Conservation (phyloP, 176 grass and related monocot species). For the Coix lacrymajobi region DNA sequence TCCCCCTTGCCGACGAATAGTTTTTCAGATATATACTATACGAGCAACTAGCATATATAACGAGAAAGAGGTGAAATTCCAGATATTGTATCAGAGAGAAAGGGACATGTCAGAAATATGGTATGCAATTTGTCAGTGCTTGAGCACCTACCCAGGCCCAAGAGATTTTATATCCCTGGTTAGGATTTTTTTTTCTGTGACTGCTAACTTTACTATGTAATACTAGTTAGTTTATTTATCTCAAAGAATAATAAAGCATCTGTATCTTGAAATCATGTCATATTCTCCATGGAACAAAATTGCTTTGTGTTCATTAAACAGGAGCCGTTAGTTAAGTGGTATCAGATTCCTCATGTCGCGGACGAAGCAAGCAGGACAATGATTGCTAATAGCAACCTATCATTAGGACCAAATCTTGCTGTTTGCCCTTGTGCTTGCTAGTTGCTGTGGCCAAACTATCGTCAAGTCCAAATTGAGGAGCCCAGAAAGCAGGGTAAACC, state of each 20-base stretch:
- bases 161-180: background rate
- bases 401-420: conserved; percentile 17
- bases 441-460: background rate
- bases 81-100: conserved; percentile 13
- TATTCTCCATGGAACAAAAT: background rate
- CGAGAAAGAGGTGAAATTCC: background rate
- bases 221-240: background rate
- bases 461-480: background rate
- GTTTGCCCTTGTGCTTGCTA: background rate
- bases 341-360: conserved; percentile 28
- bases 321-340: background rate
- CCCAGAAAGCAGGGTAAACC: background rate
- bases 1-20: conserved; percentile 10
- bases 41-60: background rate
- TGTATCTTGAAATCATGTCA: background rate
- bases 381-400: conserved; percentile 12
- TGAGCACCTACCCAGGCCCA: background rate
- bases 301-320: background rate
- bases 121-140: background rate
- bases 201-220: background rate
- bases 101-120: background rate
- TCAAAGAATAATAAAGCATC: background rate
- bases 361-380: conserved; percentile 10
- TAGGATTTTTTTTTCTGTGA: background rate
- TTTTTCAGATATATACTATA: conserved; percentile 7